Evolutionary conservation across 495 filamentous ascomycete genomes (phyloP).

Genomic region (Corynascus novoguineensis): DNA sequence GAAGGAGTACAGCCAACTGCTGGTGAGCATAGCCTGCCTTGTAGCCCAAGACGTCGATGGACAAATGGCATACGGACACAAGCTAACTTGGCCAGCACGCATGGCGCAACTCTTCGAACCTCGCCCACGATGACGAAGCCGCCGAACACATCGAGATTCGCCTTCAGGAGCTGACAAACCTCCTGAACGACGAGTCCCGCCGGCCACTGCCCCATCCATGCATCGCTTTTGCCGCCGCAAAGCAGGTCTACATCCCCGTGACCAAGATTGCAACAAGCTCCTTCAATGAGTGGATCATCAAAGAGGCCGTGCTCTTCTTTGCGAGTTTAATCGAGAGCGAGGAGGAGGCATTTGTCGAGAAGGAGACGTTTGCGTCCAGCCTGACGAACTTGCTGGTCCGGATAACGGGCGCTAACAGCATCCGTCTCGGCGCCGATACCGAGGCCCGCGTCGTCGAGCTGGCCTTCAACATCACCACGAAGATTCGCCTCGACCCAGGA

Average conservation of each 20-base stretch:
- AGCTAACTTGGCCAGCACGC: slow-evolving; percentile 52
- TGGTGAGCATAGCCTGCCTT: slow-evolving; percentile 50
- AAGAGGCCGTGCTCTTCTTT: slow-evolving; percentile 77
- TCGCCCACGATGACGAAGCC: slow-evolving; percentile 48
- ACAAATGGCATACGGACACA: neutral
- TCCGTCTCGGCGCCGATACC: slow-evolving; percentile 59
- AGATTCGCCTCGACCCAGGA: slow-evolving; percentile 80
- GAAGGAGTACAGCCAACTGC: slow-evolving; percentile 74
- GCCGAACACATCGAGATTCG: slow-evolving; percentile 49
- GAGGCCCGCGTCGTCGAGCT: slow-evolving; percentile 84
- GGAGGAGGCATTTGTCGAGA: slow-evolving; percentile 88
- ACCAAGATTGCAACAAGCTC: slow-evolving; percentile 77
- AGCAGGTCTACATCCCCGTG: slow-evolving; percentile 80
- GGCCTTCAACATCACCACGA: slow-evolving; percentile 88
- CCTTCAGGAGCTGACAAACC: slow-evolving; percentile 61
- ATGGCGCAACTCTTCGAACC: slow-evolving; percentile 64
- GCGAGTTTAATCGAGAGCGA: slow-evolving; percentile 89
- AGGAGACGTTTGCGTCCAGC: slow-evolving; percentile 72
- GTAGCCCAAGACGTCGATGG: too few species aligned
- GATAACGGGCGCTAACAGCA: slow-evolving; percentile 56
- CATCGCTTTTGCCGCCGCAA: slow-evolving; percentile 72
- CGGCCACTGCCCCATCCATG: slow-evolving; percentile 83
- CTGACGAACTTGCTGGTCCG: slow-evolving; percentile 73
- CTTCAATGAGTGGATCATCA: slow-evolving; percentile 71
- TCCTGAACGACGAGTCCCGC: slow-evolving; percentile 84